These are phyloP conservation scores for Actinomortierella ambigua DNA, from an alignment of 371 early-diverging fungal genomes.

Conservation along the genomic window DNA sequence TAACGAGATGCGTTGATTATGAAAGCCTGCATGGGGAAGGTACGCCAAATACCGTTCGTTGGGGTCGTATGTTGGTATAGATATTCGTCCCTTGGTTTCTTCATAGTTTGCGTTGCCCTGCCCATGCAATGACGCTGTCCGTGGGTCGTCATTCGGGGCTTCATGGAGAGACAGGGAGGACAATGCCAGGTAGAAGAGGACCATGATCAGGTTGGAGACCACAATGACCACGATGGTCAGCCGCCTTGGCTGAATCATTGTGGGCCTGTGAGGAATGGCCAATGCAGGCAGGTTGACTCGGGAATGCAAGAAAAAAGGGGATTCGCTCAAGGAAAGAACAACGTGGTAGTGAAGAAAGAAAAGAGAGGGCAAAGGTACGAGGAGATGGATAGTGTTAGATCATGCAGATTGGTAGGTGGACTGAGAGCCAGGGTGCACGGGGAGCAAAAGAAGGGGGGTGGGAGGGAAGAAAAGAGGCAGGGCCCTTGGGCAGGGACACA, in stretches of 20 bases:
- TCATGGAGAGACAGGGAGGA: constrained; percentile 8
- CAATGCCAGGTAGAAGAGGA: constrained; percentile 22
- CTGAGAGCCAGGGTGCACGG: too few relatives aligned
- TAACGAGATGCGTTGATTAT: constrained; percentile 62
- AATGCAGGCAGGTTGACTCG: too few relatives aligned
- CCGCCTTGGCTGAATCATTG: constrained; percentile 22
- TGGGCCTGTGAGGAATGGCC: too few relatives aligned
- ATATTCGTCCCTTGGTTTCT: constrained; percentile 18
- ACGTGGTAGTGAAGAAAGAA: too few relatives aligned
- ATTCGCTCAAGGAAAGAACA: too few relatives aligned
- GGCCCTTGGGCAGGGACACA: too few relatives aligned
- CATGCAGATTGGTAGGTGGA: too few relatives aligned
- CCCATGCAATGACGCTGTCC: not conserved
- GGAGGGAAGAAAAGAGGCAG: too few relatives aligned
- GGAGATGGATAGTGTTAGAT: too few relatives aligned
- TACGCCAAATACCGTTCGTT: constrained; percentile 55
- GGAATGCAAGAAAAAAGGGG: too few relatives aligned
- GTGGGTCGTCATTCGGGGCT: not conserved
- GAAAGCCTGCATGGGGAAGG: constrained; percentile 61
- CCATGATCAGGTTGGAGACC: constrained; percentile 18
- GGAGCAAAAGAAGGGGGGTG: too few relatives aligned
- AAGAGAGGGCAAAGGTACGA: too few relatives aligned
- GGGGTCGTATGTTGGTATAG: constrained; percentile 19
- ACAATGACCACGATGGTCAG: constrained; percentile 23
- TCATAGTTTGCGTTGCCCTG: not conserved